Conservation (phyloP, 106 monocot genomes). For the Narthecium ossifragum region DNA sequence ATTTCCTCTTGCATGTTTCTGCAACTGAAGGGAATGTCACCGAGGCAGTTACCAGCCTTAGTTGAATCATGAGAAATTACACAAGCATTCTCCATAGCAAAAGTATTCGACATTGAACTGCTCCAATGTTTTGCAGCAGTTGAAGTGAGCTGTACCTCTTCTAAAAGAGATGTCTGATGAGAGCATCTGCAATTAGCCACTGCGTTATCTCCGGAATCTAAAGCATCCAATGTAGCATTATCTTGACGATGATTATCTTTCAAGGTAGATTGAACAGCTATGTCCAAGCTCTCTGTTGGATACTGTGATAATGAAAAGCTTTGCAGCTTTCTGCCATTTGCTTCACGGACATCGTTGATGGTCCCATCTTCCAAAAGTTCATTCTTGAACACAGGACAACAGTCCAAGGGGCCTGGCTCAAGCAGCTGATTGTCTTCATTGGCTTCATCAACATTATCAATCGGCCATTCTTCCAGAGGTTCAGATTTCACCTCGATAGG, state of each 20-base stretch:
- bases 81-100: neutral
- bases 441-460: neutral
- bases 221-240: neutral
- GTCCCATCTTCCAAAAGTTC: no score
- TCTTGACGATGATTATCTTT: neutral
- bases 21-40: neutral
- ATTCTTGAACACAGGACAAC: no score
- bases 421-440: no score
- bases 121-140: neutral
- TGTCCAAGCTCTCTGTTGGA: no score
- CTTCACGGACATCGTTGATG: no score
- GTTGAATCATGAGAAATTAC: neutral
- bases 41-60: neutral
- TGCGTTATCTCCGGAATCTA: neutral
- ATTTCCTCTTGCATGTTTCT: neutral
- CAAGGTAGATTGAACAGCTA: neutral
- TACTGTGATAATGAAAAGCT: no score
- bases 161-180: no score
- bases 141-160: no score
- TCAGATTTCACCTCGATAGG: slow-evolving; percentile 16
- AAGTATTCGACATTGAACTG: neutral
- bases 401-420: no score
- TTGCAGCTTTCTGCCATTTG: no score
- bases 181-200: no score
- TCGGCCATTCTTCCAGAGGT: slow-evolving; percentile 13